A percentile compares a stretch with the other conserved stretches of the same genome.
phyloP scores from a whole-genome alignment of 179 eudicot genomes.

The Camellia oleifera region DNA sequence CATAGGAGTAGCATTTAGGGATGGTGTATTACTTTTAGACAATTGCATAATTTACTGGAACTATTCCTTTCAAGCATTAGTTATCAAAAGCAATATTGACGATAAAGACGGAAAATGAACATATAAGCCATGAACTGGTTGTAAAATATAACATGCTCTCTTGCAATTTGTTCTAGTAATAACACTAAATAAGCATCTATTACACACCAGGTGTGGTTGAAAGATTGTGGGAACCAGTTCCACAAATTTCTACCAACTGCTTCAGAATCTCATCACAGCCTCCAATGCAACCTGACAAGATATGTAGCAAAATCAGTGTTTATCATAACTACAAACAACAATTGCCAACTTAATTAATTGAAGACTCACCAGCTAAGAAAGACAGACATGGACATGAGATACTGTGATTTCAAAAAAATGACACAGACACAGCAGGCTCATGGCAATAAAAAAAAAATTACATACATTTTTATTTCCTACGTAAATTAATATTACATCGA shows the following conservation, averaged over 20 bases:
- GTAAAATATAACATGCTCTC: neutral
- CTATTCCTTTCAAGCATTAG: neutral
- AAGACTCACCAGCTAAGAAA: too few relatives aligned
- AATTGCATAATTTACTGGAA: neutral
- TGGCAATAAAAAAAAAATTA: too few relatives aligned
- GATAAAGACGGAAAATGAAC: neutral
- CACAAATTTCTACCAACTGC: slow-evolving; percentile 80
- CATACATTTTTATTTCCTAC: too few relatives aligned
- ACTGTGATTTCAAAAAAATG: too few relatives aligned
- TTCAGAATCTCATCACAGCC: slow-evolving; percentile 84
- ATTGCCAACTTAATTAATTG: too few relatives aligned
- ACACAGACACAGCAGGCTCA: too few relatives aligned
- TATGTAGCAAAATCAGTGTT: neutral
- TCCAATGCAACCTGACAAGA: slow-evolving; percentile 75
- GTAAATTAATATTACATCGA: too few relatives aligned
- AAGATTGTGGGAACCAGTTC: slow-evolving; percentile 77
- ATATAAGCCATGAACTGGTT: neutral
- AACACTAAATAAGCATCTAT: slow-evolving; percentile 5
- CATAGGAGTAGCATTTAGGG: neutral
- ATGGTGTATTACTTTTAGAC: neutral
- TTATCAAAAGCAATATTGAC: neutral
- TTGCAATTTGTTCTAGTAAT: neutral
- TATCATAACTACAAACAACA: neutral
- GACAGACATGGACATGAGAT: too few relatives aligned
- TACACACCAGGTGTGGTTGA: slow-evolving; percentile 49